Evolutionary conservation across 306 rosid species (phyloP), one percentile per base, ranked within the genome.

Genomic region (Vigna radiata): DNA sequence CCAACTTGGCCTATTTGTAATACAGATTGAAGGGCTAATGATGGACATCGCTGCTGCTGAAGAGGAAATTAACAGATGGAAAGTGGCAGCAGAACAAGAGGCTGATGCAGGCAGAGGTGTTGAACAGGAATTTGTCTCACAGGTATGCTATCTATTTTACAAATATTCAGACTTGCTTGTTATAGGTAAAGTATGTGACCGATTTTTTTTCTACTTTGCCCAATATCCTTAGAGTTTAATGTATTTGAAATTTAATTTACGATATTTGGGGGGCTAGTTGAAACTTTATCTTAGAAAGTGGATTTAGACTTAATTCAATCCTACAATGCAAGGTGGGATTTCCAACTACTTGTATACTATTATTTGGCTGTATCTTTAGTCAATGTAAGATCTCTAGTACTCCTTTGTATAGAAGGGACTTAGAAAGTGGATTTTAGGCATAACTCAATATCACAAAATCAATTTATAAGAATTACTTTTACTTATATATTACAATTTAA

Each of bases 11-110:
- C 44, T 78, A 47, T 76, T 77, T 12, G 50, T 78, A 10, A 81
- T 81, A 56, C 55, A 96, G 99, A 88, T 96, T 85, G 99, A 96
- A 85, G 99, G 98, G 78, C 87, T 96, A 60, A 96, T 96, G 99
- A 84, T 86, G 98, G 99, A 96, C 84, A 91, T 96, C 86, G 90
- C 96, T 69, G 94, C 98, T 70, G 89, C 98, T 67, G 99, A 92
- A 87, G 99, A 96, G 85, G 99, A 96, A 86, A 96, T 96, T 73
- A 84, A 89, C 79, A 89, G 99, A 85, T 96, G 98, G 99, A 96
- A 90, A 90, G 84, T 85, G 53, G 99, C 99, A 49, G 99, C 99
- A 64, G 98, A 92, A 89, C 94, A 96, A 85, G 98, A 96, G 90
- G 99, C 99, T 62, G 99, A 92, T 82, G 99, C 99, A 7, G 99